Percentiles rank a stretch among this genome's conserved stretches.
Conservation (phyloP, 805 yeast genomes). For the Babjeviella inositovora region DNA sequence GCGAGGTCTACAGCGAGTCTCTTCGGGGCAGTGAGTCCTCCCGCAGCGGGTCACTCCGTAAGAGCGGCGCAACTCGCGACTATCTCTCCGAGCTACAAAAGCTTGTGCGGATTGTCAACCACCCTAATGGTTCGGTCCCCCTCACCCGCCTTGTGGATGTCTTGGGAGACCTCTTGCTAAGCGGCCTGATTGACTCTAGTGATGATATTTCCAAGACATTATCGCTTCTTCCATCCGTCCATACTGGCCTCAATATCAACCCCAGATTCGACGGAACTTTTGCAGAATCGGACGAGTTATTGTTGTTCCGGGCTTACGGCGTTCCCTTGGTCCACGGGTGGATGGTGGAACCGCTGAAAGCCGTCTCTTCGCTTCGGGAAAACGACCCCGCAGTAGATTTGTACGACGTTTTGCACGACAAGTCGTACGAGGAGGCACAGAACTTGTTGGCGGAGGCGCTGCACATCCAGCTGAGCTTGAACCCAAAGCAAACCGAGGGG, state of each 20-base stretch:
- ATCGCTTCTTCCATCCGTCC: conserved; percentile 42
- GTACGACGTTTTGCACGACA: too few species aligned
- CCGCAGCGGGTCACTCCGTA: conserved; percentile 1
- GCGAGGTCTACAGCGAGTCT: not conserved
- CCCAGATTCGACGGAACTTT: conserved; percentile 56
- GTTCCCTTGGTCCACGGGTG: conserved; percentile 72
- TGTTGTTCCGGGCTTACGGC: conserved; percentile 41
- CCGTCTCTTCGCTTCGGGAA: conserved; percentile 13
- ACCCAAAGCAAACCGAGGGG: conserved; percentile 6
- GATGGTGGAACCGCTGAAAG: conserved; percentile 31
- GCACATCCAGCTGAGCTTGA: conserved; percentile 18
- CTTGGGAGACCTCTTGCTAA: conserved; percentile 27
- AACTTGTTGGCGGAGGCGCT: conserved; percentile 33
- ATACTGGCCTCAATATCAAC: conserved; percentile 58
- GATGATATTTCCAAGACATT: conserved; percentile 25
- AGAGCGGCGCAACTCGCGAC: not conserved
- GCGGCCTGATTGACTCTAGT: conserved; percentile 8
- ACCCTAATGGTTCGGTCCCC: conserved; percentile 7
- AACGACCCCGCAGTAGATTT: conserved; percentile 14
- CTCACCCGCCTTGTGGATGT: conserved; percentile 26
- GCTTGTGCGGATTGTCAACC: not conserved
- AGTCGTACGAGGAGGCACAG: conserved; percentile 45
- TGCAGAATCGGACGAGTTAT: conserved; percentile 30
- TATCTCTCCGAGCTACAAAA: not conserved
- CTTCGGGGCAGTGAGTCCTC: conserved; percentile 1